Conservation (phyloP, 2,329 filamentous ascomycete species). For the Colletotrichum sp. region DNA sequence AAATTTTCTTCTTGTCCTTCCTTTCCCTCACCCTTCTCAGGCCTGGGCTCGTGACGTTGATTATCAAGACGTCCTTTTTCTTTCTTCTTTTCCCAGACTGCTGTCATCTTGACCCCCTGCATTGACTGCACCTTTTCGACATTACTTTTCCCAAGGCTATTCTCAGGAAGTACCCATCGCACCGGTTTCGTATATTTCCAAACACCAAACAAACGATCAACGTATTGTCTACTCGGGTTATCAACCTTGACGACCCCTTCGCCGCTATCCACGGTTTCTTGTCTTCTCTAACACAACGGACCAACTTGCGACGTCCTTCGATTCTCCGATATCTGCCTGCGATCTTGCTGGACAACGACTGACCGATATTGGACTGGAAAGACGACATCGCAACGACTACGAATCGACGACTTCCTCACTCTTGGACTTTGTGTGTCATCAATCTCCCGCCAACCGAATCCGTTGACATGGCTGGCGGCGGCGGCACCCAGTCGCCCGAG, state of each 20-base stretch:
- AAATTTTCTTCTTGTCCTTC: constrained; percentile 12
- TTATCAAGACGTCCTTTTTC: neutral
- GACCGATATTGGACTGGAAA: neutral
- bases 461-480: constrained; percentile 11
- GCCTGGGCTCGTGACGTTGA: neutral
- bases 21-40: neutral
- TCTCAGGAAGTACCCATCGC: neutral
- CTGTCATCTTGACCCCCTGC: neutral
- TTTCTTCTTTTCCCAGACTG: neutral
- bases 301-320: neutral
- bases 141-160: neutral
- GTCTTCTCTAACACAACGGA: neutral
- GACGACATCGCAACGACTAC: neutral
- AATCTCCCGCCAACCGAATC: neutral
- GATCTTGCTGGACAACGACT: neutral
- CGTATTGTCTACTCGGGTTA: neutral
- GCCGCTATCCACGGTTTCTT: neutral
- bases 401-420: neutral
- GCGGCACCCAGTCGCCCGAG: constrained; percentile 25
- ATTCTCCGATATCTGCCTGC: neutral
- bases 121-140: constrained; percentile 13
- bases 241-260: no score
- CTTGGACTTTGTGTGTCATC: neutral
- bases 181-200: constrained; percentile 9
- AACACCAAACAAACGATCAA: neutral